Percentiles rank a stretch among this genome's conserved stretches.
Evolutionary conservation across 2,329 filamentous ascomycete species (phyloP).

Genomic region (Colletotrichum sansevieriae): DNA sequence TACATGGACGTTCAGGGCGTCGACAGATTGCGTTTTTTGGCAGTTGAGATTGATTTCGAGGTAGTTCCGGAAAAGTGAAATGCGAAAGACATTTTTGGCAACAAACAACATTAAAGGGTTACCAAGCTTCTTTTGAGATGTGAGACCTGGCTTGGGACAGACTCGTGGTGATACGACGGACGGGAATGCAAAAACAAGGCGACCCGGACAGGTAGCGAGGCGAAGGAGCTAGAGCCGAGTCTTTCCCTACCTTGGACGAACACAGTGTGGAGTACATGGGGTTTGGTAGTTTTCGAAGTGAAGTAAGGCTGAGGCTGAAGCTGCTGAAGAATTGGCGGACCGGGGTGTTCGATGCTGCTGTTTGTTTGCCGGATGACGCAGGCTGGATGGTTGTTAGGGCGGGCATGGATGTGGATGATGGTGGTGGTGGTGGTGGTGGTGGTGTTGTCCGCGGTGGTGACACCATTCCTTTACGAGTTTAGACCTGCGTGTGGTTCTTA

Average conservation of each 20-base stretch:
- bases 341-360: constrained; percentile 14
- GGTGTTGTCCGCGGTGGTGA: constrained; percentile 20
- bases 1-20: constrained; percentile 41
- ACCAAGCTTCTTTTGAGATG: neutral
- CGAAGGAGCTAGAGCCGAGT: no score
- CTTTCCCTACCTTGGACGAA: constrained; percentile 10
- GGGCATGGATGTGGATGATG: constrained; percentile 20
- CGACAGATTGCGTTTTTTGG: constrained; percentile 29
- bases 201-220: neutral
- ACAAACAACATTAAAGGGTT: neutral
- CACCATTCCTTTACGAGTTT: constrained; percentile 35
- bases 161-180: neutral
- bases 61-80: constrained; percentile 25
- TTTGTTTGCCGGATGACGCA: constrained; percentile 9
- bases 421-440: neutral
- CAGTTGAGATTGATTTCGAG: constrained; percentile 20
- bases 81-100: constrained; percentile 30
- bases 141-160: neutral
- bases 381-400: neutral
- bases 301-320: constrained; percentile 23
- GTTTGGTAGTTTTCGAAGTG: neutral
- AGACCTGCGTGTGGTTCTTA: constrained; percentile 28
- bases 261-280: constrained; percentile 10
- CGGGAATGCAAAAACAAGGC: neutral
- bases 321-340: constrained; percentile 32